Evolutionary conservation across 768 basidiomycete species (phyloP), one percentile per base, ranked within the genome.

Genomic region (Leccinum ochraceum): DNA sequence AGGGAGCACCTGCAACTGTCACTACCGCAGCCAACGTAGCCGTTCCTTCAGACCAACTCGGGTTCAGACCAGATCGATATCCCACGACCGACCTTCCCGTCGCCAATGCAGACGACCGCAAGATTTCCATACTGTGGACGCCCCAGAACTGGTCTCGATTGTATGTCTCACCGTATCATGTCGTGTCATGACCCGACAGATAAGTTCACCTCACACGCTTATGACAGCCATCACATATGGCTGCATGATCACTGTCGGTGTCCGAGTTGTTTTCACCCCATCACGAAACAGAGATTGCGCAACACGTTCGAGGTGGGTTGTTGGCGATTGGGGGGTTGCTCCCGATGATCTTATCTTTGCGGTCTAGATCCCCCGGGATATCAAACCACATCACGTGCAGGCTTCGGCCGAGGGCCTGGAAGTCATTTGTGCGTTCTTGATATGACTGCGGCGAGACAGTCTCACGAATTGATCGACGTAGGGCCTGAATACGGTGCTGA

Each of bases 181-280:
- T 48, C 14, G 28, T 20, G 20, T 26, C 24, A 16, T 32, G 56
- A 60, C 50, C 34, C 17, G 37, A 51, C 11, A 42, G 53, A 51
- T 30, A 34, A 50, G 9, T 51, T 28, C 22, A 10, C 3, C 44
- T n/a, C 20, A 6, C n/a, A 20, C n/a, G 42, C 26, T 49, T 64
- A 28, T 65, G n/a, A 22, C n/a, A 98, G 95, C 70, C 93, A 96
- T 71, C 86, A 94, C 67, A 83, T 94, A 44, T 97, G 94, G 90
- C 77, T 98, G 24, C 80, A 93, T 49, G 96, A 98, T 69, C 95
- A 98, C 65, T 98, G 96, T 71, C 82, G 94, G 36, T 97, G 94
- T 72, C 77, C 88, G 6, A 77, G 84, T 54, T 96, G 94, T 73
- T 95, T 92, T 69, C 95, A 98, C 73, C 78, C 88, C 0, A 71